Conservation (phyloP, 2,329 filamentous ascomycete genomes). For the Xylariaceae sp. region DNA sequence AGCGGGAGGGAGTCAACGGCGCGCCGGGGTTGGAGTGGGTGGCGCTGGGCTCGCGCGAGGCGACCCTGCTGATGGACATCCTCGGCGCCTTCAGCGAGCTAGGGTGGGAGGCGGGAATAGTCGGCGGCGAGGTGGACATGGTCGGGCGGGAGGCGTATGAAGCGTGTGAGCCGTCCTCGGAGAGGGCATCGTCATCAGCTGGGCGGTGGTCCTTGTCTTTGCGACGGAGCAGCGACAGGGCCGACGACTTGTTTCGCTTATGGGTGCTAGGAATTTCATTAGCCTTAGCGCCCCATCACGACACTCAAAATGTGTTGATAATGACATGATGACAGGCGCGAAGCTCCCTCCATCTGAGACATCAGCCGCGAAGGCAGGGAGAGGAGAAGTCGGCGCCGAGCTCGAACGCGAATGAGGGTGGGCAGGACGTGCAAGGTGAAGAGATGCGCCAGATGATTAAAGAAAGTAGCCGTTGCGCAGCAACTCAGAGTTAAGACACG, state of each 20-base stretch:
- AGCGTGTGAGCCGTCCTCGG: slow-evolving; percentile 44
- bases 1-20: slow-evolving; percentile 14
- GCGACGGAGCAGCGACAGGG: slow-evolving; percentile 52
- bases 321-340: too few relatives aligned
- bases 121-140: slow-evolving; percentile 33
- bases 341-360: too few relatives aligned
- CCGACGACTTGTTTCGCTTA: slow-evolving; percentile 53
- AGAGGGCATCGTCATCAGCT: slow-evolving; percentile 46
- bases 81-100: slow-evolving; percentile 43
- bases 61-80: slow-evolving; percentile 44
- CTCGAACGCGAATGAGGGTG: too few relatives aligned
- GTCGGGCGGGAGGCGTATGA: slow-evolving; percentile 32
- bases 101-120: slow-evolving; percentile 34
- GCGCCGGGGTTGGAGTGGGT: background rate
- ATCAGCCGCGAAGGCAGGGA: too few relatives aligned
- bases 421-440: too few relatives aligned
- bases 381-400: too few relatives aligned
- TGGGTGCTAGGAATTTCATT: slow-evolving; percentile 26
- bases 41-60: slow-evolving; percentile 30
- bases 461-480: too few relatives aligned
- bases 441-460: too few relatives aligned
- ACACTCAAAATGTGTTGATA: too few relatives aligned
- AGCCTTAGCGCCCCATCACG: too few relatives aligned
- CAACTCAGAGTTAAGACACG: too few relatives aligned
- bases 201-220: slow-evolving; percentile 38